These are phyloP conservation scores for Aspergillus heteromorphus DNA, from an alignment of 495 filamentous ascomycete genomes.

Conservation along the genomic window DNA sequence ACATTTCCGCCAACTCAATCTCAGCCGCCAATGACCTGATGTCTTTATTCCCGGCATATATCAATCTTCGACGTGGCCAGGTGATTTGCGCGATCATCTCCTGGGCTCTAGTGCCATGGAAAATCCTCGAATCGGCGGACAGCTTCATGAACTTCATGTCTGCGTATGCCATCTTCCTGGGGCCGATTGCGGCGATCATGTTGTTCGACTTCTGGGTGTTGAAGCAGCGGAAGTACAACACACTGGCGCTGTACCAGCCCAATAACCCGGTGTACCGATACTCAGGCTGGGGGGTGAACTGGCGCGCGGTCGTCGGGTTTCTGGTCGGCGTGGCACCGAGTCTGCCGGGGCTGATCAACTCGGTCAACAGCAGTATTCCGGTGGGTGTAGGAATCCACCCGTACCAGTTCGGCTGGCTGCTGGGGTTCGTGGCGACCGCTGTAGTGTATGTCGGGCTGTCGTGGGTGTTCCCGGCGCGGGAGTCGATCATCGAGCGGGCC, in stretches of 20 bases:
- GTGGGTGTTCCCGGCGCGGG: slow-evolving; percentile 29
- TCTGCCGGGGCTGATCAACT: slow-evolving; percentile 53
- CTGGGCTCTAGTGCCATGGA: slow-evolving; percentile 60
- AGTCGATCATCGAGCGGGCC: slow-evolving; percentile 34
- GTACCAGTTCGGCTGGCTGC: slow-evolving; percentile 53
- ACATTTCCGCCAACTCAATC: slow-evolving; percentile 62
- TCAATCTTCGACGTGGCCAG: slow-evolving; percentile 61
- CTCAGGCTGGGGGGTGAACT: slow-evolving; percentile 55
- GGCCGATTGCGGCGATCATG: slow-evolving; percentile 64
- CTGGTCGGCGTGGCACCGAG: slow-evolving; percentile 57
- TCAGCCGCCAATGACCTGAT: slow-evolving; percentile 61
- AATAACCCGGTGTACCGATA: slow-evolving; percentile 45
- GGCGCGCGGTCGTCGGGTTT: slow-evolving; percentile 60
- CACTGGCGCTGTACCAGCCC: slow-evolving; percentile 45
- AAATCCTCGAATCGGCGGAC: slow-evolving; percentile 53
- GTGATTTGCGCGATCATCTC: slow-evolving; percentile 54
- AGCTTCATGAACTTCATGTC: slow-evolving; percentile 59
- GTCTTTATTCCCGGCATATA: slow-evolving; percentile 50
- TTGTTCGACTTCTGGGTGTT: slow-evolving; percentile 64
- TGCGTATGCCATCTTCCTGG: slow-evolving; percentile 62
- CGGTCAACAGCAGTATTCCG: slow-evolving; percentile 39
- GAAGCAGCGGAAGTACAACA: slow-evolving; percentile 55
- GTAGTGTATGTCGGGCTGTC: slow-evolving; percentile 42
- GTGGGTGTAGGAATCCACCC: slow-evolving; percentile 45
- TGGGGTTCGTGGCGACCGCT: slow-evolving; percentile 46